Evolutionary conservation across 208 protist species (phyloP), one percentile per base, ranked within the genome.

Genomic region (Phytomonas serpens): DNA sequence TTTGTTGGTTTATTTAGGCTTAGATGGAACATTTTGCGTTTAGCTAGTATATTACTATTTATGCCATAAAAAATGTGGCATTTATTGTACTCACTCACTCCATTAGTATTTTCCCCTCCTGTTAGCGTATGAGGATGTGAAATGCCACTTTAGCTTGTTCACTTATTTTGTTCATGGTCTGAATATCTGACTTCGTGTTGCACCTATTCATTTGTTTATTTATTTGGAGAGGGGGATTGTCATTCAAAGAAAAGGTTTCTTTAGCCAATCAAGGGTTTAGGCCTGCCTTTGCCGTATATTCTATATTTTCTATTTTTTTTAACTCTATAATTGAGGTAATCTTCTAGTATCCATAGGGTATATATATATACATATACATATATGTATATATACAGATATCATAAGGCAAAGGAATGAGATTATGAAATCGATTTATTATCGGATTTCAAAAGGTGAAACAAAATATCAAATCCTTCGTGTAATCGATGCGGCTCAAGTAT

Each of bases 381-480:
- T 19, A 47, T 47, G 40, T 10, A 47, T 47, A 47, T 47, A 47
- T 11, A 47, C 40, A 19, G 40, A 47, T 19, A 47, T 19, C 4
- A 10, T 19, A 11, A 11, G 40, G 40, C 40, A 47, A 47, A 47
- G 13, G 2, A 19, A 2, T 9, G 57, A 32, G 6, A 29, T 63
- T 9, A 63, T 31, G 30, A 6, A 29, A 32, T 63, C 57, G 5
- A 9, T 63, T 63, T 5, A 9, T 32, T 9, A 63, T 31, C 5
- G 57, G 27, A 32, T 63, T 6, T 31, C 30, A 2, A 29, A 2
- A 13, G 27, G 7, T 14, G 40, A 30, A 77, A 94, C 93, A 87
- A 83, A 95, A 65, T 91, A 87, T 66, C 63, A 92, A 37, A 68
- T 72, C 52, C 74, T 68, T 33, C 76, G 84, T 0, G 74, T 93